Evolutionary conservation across 768 basidiomycete species (phyloP), one percentile per base, ranked within the genome.

Genomic region (Leccinellum luteum): DNA sequence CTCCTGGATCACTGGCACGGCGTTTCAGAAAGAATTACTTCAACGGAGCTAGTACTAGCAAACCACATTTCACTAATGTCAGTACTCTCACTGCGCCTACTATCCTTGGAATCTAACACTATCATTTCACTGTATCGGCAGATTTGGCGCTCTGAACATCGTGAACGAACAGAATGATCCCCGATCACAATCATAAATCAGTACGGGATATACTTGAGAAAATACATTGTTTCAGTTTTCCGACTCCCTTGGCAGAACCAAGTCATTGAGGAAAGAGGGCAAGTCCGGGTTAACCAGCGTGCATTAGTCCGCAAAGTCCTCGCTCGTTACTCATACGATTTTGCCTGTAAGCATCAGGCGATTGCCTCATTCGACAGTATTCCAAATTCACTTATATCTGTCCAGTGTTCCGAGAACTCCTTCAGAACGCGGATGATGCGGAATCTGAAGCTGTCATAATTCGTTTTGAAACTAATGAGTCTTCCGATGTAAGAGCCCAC

Each of bases 251-350:
- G 92, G 92, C 30, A 78, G 78, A 78, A 77, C 77, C 73, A 64
- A 23, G 66, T 56, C n/a, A 92, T 92, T 68, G 86, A 84, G 6
- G 78, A 84, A 55, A 89, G 31, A 6, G 85, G 89, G 63, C 81
- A 85, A 1, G 89, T 93, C 0, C 85, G 92, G 71, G 92, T 96
- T 48, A 93, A 96, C 70, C 94, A 95, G 70, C 83, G 93, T 12
- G 93, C 92, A 19, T 77, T 97, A 56, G 92, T 97, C 50, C 90
- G 94, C 77, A 98, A 94, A 75, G 89, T 98, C 10, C 83, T 98
- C 8, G 94, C 96, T 9, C 80, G 96, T 15, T 99, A 99, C 73
- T 89, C 89, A 15, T 94, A 92, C 45, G 94, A 95, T 75, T 91
- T 94, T 62, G 95, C 94, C 5, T 79, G 81, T 84, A 45, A 51